These are phyloP conservation scores for Actinomucor elegans DNA, from an alignment of 371 early-diverging fungal species.

Conservation along the genomic window DNA sequence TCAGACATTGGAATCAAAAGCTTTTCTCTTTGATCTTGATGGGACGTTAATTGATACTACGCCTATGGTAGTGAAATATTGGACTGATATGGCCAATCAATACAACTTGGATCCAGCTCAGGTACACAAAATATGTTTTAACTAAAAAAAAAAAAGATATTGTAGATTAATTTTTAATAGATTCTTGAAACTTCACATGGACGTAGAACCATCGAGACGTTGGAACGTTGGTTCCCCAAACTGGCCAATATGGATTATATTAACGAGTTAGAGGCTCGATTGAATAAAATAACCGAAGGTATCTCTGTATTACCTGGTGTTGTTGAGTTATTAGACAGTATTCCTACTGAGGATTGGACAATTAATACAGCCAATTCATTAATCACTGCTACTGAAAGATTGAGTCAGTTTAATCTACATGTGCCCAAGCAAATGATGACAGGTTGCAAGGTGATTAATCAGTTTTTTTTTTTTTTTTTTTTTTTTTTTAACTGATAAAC, in stretches of 20 bases:
- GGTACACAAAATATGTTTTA: slow-evolving; percentile 19
- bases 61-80: slow-evolving; percentile 39
- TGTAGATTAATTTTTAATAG: background rate
- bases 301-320: slow-evolving; percentile 35
- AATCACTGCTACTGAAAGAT: slow-evolving; percentile 35
- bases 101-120: slow-evolving; percentile 43
- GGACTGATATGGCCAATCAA: slow-evolving; percentile 37
- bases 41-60: slow-evolving; percentile 54
- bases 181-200: slow-evolving; percentile 47
- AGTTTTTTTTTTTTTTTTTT: no score
- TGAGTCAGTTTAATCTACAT: slow-evolving; percentile 32
- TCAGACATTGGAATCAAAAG: slow-evolving; percentile 19
- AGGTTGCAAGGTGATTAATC: slow-evolving; percentile 30
- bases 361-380: slow-evolving; percentile 40
- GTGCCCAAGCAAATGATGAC: slow-evolving; percentile 37
- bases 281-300: slow-evolving; percentile 37
- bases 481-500: background rate
- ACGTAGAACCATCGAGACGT: slow-evolving; percentile 45
- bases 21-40: slow-evolving; percentile 48
- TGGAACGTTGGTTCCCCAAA: slow-evolving; percentile 37
- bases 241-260: slow-evolving; percentile 36
- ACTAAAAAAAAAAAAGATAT: background rate
- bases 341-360: slow-evolving; percentile 27
- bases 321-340: slow-evolving; percentile 21
- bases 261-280: slow-evolving; percentile 27